phyloP scores from a whole-genome alignment of 2,329 filamentous ascomycete genomes.

The Colletotrichum acutatum region DNA sequence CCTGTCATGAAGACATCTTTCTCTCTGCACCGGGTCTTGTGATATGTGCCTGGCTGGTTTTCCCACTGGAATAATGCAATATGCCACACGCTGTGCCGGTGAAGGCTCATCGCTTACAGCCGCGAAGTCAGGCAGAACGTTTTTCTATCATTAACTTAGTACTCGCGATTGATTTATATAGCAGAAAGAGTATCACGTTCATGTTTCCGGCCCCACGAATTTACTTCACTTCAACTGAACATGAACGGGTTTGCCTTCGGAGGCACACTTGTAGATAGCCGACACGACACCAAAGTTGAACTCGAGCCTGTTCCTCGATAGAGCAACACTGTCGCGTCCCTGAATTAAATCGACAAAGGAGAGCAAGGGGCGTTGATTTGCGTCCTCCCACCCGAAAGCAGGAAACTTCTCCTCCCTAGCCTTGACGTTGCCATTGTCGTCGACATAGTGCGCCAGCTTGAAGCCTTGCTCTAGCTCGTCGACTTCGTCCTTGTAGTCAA shows the following conservation, averaged over 20 bases:
- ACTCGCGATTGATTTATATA: background rate
- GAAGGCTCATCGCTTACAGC: too few species aligned
- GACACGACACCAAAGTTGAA: conserved; percentile 20
- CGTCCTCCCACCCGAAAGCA: conserved; percentile 22
- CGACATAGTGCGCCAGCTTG: background rate
- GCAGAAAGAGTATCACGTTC: background rate
- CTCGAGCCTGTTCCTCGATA: background rate
- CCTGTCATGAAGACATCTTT: too few species aligned
- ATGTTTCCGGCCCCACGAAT: background rate
- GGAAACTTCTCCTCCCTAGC: conserved; percentile 1
- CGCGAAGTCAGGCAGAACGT: too few species aligned
- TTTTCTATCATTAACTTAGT: too few species aligned
- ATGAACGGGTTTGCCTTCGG: background rate
- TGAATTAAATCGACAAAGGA: conserved; percentile 15
- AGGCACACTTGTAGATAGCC: conserved; percentile 15
- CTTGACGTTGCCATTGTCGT: background rate
- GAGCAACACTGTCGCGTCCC: background rate
- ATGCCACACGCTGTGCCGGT: too few species aligned
- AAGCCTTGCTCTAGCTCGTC: background rate
- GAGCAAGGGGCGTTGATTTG: conserved; percentile 3
- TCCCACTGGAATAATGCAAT: too few species aligned
- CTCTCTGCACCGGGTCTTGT: too few species aligned
- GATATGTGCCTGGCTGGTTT: too few species aligned
- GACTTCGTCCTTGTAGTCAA: conserved; percentile 11
- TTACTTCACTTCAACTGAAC: background rate